phyloP scores from a whole-genome alignment of 345 rosid genomes.

The Rhodamnia argentea region DNA sequence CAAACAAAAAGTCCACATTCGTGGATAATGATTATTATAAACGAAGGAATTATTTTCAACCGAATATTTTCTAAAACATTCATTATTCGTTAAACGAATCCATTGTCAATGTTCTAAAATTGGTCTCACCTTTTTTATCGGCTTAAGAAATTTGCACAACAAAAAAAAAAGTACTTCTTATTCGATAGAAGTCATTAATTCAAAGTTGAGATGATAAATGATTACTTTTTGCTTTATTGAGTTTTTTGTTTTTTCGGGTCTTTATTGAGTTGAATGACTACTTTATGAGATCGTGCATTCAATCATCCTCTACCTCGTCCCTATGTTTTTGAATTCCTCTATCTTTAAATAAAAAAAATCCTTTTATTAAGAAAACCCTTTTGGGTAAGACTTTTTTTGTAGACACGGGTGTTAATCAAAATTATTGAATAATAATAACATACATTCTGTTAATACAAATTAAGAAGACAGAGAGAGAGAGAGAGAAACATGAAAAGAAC shows the following conservation, averaged over 20 bases:
- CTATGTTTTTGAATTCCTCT: background rate
- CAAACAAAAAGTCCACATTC: background rate
- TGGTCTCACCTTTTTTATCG: too few species aligned
- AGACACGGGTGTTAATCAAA: fast-evolving
- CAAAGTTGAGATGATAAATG: background rate
- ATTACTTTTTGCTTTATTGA: too few species aligned
- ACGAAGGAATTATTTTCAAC: background rate
- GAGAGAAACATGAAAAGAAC: background rate
- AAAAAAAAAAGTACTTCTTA: too few species aligned
- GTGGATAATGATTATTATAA: background rate
- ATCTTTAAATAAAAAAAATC: background rate
- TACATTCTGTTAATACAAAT: background rate
- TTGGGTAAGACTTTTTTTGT: background rate
- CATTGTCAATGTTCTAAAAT: background rate
- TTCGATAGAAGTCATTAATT: background rate
- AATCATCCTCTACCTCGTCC: fast-evolving
- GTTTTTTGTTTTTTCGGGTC: too few species aligned
- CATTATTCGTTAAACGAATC: fast-evolving
- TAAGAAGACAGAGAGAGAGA: background rate
- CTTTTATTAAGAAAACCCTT: background rate
- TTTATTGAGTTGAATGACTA: background rate
- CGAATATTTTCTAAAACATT: fast-evolving
- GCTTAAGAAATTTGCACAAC: too few species aligned
- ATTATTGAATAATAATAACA: background rate
- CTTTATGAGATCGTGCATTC: background rate